Conservation (phyloP, 306 rosid species). For the Dryas alaskensis region DNA sequence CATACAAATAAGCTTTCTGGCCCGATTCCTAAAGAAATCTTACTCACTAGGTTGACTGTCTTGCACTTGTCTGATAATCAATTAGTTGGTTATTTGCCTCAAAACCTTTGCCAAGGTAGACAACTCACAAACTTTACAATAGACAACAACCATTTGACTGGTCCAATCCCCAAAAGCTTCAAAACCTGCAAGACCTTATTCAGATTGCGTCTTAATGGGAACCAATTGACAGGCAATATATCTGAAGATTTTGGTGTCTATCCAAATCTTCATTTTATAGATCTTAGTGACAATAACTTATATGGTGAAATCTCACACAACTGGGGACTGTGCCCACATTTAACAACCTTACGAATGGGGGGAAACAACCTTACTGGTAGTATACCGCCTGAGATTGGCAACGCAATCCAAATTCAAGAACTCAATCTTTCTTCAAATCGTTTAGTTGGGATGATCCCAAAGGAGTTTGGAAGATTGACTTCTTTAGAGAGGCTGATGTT, state of each 20-base stretch:
- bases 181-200: slow-evolving; percentile 32
- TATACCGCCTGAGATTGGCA: slow-evolving; percentile 5
- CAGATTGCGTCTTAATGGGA: slow-evolving; percentile 29
- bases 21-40: slow-evolving; percentile 10
- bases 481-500: neutral
- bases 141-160: neutral
- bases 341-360: neutral
- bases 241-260: slow-evolving; percentile 40
- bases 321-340: neutral
- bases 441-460: neutral
- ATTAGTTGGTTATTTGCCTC: neutral
- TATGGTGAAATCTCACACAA: slow-evolving; percentile 11
- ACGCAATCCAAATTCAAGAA: neutral
- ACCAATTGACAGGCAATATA: slow-evolving; percentile 32
- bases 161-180: slow-evolving; percentile 33
- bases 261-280: slow-evolving; percentile 33
- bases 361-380: slow-evolving; percentile 9
- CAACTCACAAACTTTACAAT: neutral
- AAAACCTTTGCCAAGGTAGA: neutral
- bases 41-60: neutral
- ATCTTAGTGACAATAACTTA: slow-evolving; percentile 16
- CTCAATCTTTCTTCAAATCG: neutral
- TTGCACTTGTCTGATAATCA: slow-evolving; percentile 3
- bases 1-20: slow-evolving; percentile 23
- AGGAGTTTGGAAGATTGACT: neutral